Evolutionary conservation across 768 basidiomycete species (phyloP).

Genomic region (Suillus hirtellus): DNA sequence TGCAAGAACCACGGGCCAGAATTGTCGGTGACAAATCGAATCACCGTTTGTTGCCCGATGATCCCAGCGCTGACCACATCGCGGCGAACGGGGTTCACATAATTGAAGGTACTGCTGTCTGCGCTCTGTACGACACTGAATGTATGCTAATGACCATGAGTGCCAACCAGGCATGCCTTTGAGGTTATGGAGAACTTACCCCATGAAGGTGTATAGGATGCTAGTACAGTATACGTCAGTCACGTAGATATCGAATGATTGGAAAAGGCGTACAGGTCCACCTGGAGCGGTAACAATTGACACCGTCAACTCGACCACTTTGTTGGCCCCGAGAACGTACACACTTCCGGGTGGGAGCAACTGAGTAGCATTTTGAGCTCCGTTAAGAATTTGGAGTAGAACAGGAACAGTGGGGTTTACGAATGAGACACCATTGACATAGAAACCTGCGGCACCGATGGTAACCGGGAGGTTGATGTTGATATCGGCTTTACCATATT

Average conservation of each 20-base stretch:
- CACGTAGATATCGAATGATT: background rate
- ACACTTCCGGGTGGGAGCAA: slow-evolving; percentile 31
- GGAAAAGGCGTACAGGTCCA: slow-evolving; percentile 4
- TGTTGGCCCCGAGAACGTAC: slow-evolving; percentile 23
- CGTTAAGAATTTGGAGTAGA: slow-evolving; percentile 29
- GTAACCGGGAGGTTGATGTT: slow-evolving; percentile 26
- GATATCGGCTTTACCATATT: slow-evolving; percentile 41
- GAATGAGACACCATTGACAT: slow-evolving; percentile 18
- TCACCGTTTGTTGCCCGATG: background rate
- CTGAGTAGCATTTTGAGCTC: slow-evolving; percentile 31
- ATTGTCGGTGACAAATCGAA: slow-evolving; percentile 44
- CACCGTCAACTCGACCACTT: slow-evolving; percentile 25
- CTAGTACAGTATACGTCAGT: slow-evolving; percentile 14
- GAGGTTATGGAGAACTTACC: slow-evolving; percentile 21
- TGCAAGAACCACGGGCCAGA: slow-evolving; percentile 43
- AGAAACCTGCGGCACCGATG: slow-evolving; percentile 10
- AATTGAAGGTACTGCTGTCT: slow-evolving; percentile 17
- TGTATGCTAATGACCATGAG: slow-evolving; percentile 33
- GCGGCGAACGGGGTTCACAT: background rate
- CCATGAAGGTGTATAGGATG: slow-evolving; percentile 50
- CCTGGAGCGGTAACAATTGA: slow-evolving; percentile 11
- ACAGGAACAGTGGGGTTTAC: slow-evolving; percentile 35
- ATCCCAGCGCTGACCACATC: background rate
- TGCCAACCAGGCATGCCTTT: background rate
- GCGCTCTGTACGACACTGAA: slow-evolving; percentile 48